Conservation (phyloP, 257 asterid genomes). For the Solanum chiquidenum region DNA sequence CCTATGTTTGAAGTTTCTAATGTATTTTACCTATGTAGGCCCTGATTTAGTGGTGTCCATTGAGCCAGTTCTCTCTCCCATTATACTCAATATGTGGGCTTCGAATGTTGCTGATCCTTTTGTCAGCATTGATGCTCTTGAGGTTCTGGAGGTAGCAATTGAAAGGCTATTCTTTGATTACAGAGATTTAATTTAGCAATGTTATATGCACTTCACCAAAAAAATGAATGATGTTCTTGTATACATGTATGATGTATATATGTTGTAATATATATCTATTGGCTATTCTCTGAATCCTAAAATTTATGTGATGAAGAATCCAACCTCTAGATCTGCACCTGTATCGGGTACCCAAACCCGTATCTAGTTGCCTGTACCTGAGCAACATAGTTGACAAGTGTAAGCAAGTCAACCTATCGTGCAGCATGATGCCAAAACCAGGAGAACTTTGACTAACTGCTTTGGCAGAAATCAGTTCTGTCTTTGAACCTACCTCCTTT, state of each 20-base stretch:
- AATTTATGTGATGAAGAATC: background rate
- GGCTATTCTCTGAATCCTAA: background rate
- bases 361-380: background rate
- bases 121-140: constrained; percentile 88
- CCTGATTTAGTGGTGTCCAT: constrained; percentile 49
- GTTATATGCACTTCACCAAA: background rate
- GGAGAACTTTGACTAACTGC: background rate
- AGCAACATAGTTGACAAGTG: background rate
- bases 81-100: constrained; percentile 92
- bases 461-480: background rate
- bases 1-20: background rate
- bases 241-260: background rate
- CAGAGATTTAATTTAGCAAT: background rate
- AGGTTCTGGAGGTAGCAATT: constrained; percentile 77
- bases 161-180: background rate
- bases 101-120: constrained; percentile 92
- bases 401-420: background rate
- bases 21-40: constrained; percentile 32
- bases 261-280: background rate
- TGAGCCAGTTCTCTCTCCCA: constrained; percentile 77
- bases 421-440: background rate
- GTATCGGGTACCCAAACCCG: background rate
- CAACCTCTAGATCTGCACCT: background rate
- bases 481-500: background rate
- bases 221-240: background rate